phyloP scores from a whole-genome alignment of 257 asterid species.

The Mentha longifolia region DNA sequence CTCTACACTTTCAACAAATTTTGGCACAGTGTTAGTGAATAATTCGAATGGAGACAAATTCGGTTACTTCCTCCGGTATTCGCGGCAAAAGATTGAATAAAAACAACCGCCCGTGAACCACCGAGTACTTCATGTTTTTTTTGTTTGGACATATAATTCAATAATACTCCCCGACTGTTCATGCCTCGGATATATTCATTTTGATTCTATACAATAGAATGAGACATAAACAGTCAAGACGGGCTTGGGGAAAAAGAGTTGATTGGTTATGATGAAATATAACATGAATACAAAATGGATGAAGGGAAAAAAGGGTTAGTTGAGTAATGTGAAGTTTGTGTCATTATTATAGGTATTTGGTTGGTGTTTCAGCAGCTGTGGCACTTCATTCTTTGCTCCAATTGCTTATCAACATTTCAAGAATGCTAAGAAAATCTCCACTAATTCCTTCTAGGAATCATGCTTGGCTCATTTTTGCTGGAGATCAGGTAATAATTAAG shows the following conservation, averaged over 20 bases:
- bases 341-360: slow-evolving; percentile 56
- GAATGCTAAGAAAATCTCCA: slow-evolving; percentile 50
- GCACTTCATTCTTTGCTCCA: slow-evolving; percentile 77
- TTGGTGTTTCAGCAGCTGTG: slow-evolving; percentile 78
- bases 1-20: not conserved
- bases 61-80: slow-evolving; percentile 23
- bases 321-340: slow-evolving; percentile 38
- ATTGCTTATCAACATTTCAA: slow-evolving; percentile 50
- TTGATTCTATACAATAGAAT: too few relatives aligned
- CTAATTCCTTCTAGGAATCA: slow-evolving; percentile 57
- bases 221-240: too few relatives aligned
- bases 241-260: too few relatives aligned
- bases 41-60: slow-evolving; percentile 24
- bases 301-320: slow-evolving; percentile 31
- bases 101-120: slow-evolving; percentile 47
- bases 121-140: not conserved
- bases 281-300: not conserved
- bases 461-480: slow-evolving; percentile 85
- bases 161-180: too few relatives aligned
- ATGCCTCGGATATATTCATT: too few relatives aligned
- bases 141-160: not conserved
- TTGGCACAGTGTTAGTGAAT: not conserved
- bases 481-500: slow-evolving; percentile 53
- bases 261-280: too few relatives aligned
- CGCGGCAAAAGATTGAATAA: slow-evolving; percentile 26